Percentiles rank a stretch among this genome's conserved stretches.
phyloP scores from a whole-genome alignment of 495 filamentous ascomycete species.

The Aspergillus leporis region DNA sequence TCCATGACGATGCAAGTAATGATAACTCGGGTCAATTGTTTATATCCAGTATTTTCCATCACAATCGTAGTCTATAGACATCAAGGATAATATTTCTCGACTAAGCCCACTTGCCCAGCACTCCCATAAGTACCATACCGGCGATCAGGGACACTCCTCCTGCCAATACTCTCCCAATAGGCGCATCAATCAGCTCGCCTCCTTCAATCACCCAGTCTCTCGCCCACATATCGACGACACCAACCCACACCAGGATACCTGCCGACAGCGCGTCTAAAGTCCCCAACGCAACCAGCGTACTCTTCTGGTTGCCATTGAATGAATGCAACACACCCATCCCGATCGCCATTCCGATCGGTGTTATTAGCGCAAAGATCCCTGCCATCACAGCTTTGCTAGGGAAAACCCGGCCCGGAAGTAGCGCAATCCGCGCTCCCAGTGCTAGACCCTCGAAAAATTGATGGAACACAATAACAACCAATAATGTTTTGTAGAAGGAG shows the following conservation, averaged over 20 bases:
- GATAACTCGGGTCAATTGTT: no score
- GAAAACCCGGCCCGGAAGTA: slow-evolving; percentile 54
- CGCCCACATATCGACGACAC: slow-evolving; percentile 47
- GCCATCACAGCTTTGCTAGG: slow-evolving; percentile 43
- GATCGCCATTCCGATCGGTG: slow-evolving; percentile 48
- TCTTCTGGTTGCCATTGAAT: slow-evolving; percentile 39
- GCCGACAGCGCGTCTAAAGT: slow-evolving; percentile 48
- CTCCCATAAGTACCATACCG: slow-evolving; percentile 41
- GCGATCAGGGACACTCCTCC: slow-evolving; percentile 36
- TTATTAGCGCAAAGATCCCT: slow-evolving; percentile 39
- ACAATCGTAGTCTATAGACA: not conserved
- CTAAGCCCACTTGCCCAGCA: slow-evolving; percentile 49
- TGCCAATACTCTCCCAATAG: slow-evolving; percentile 28
- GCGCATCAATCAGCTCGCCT: slow-evolving; percentile 39
- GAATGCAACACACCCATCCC: slow-evolving; percentile 43
- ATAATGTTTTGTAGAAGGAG: slow-evolving; percentile 63
- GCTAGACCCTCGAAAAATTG: slow-evolving; percentile 69
- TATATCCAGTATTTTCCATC: not conserved
- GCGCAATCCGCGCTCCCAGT: slow-evolving; percentile 71
- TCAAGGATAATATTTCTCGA: not conserved
- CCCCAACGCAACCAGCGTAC: slow-evolving; percentile 41
- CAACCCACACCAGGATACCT: slow-evolving; percentile 48
- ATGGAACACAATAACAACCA: slow-evolving; percentile 75
- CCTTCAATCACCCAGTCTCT: slow-evolving; percentile 48
- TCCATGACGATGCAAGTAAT: not conserved